Conservation (phyloP, 768 basidiomycete genomes). For the Boletus patriciae region DNA sequence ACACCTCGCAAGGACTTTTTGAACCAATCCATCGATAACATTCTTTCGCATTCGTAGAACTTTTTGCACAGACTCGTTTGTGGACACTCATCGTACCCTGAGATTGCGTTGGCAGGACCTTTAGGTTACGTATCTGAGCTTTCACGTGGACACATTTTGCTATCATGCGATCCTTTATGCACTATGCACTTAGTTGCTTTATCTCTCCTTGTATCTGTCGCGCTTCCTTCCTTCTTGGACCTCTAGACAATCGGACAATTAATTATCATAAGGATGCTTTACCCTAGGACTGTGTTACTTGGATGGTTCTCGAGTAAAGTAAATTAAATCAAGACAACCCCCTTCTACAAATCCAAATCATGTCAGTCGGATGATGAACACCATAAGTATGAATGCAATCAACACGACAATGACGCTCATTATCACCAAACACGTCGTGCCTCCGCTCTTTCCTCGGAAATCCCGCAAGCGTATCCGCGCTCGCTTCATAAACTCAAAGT, state of each 20-base stretch:
- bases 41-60: slow-evolving; percentile 54
- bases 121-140: not conserved
- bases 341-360: slow-evolving; percentile 25
- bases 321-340: not conserved
- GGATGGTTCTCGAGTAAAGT: not conserved
- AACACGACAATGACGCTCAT: slow-evolving; percentile 64
- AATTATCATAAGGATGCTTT: slow-evolving; percentile 7
- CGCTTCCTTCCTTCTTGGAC: not conserved
- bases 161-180: not conserved
- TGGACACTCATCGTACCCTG: slow-evolving; percentile 4
- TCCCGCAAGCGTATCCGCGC: slow-evolving; percentile 61
- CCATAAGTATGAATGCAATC: slow-evolving; percentile 68
- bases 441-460: slow-evolving; percentile 60
- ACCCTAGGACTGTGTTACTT: not conserved
- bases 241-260: not conserved
- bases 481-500: slow-evolving; percentile 65
- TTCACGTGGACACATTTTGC: slow-evolving; percentile 6
- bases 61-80: not conserved
- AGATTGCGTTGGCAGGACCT: slow-evolving; percentile 10
- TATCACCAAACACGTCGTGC: slow-evolving; percentile 72
- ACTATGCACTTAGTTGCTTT: slow-evolving; percentile 1
- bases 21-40: slow-evolving; percentile 65
- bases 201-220: slow-evolving; percentile 6
- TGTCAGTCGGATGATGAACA: slow-evolving; percentile 69
- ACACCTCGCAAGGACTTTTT: slow-evolving; percentile 56